phyloP scores from a whole-genome alignment of 2,329 filamentous ascomycete genomes.

The Monosporascus cannonballus region DNA sequence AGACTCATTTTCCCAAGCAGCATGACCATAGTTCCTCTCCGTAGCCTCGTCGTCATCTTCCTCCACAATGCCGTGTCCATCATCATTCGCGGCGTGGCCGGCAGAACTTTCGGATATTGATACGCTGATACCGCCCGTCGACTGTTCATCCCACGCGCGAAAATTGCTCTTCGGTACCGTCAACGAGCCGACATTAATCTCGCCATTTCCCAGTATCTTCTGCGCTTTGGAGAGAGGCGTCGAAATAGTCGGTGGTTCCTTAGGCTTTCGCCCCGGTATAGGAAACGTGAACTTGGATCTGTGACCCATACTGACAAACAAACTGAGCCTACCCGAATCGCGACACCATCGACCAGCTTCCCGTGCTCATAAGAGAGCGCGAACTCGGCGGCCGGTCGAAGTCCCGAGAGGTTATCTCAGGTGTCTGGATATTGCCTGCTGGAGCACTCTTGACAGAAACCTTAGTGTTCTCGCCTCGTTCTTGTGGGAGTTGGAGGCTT shows the following conservation, averaged over 20 bases:
- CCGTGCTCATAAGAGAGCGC: not conserved
- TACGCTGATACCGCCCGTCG: slow-evolving; percentile 39
- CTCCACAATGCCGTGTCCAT: slow-evolving; percentile 18
- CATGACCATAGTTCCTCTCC: slow-evolving; percentile 19
- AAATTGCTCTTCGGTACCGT: slow-evolving; percentile 10
- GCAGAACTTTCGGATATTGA: slow-evolving; percentile 36
- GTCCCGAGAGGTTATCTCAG: too few relatives aligned
- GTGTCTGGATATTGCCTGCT: not conserved
- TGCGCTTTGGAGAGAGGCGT: slow-evolving; percentile 44
- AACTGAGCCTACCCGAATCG: slow-evolving; percentile 1
- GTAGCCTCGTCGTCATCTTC: slow-evolving; percentile 16
- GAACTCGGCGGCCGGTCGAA: not conserved
- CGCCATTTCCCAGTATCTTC: slow-evolving; percentile 41
- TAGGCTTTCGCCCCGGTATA: slow-evolving; percentile 40
- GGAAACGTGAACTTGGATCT: slow-evolving; percentile 43
- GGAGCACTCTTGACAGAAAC: not conserved
- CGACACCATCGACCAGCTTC: not conserved
- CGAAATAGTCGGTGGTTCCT: slow-evolving; percentile 27
- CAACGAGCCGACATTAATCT: slow-evolving; percentile 35
- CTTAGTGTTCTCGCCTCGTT: not conserved
- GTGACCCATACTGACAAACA: slow-evolving; percentile 29
- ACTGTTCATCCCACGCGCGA: slow-evolving; percentile 36
- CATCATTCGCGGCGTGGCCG: slow-evolving; percentile 24
- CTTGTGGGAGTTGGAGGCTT: not conserved
- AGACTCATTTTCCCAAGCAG: slow-evolving; percentile 42